These are phyloP conservation scores for Penstemon eatonii DNA, from an alignment of 257 asterid species.

Conservation along the genomic window DNA sequence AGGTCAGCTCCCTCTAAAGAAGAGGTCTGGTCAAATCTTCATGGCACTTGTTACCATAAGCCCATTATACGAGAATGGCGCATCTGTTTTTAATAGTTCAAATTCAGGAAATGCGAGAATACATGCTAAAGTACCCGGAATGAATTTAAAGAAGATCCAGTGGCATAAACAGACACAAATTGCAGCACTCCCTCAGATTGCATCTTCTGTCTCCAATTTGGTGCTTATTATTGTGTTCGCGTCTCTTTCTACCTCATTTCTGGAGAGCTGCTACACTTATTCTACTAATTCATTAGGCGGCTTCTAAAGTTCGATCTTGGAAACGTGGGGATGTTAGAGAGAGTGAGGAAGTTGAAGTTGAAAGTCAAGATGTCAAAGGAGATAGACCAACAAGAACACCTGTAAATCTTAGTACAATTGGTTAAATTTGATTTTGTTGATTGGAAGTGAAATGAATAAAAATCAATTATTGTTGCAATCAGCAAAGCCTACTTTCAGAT, in stretches of 20 bases:
- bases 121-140: slow-evolving; percentile 33
- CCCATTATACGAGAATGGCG: slow-evolving; percentile 68
- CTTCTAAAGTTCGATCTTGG: slow-evolving; percentile 45
- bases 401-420: slow-evolving; percentile 40
- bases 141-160: slow-evolving; percentile 38
- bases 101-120: slow-evolving; percentile 24
- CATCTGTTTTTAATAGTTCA: slow-evolving; percentile 47
- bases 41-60: slow-evolving; percentile 65
- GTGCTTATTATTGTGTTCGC: slow-evolving; percentile 43
- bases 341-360: slow-evolving; percentile 38
- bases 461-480: slow-evolving; percentile 39
- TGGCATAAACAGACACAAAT: slow-evolving; percentile 40
- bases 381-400: slow-evolving; percentile 67
- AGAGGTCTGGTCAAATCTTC: slow-evolving; percentile 53
- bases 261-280: neutral
- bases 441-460: slow-evolving; percentile 14
- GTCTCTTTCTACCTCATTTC: slow-evolving; percentile 21
- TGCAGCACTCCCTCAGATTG: slow-evolving; percentile 46
- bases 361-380: slow-evolving; percentile 34
- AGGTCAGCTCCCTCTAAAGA: slow-evolving; percentile 67
- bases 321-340: slow-evolving; percentile 38
- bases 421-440: neutral
- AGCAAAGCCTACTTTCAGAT: slow-evolving; percentile 27
- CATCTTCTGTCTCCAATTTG: slow-evolving; percentile 62
- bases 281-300: slow-evolving; percentile 28